Conservation (phyloP, 768 basidiomycete genomes). For the Sutorius australiensis region DNA sequence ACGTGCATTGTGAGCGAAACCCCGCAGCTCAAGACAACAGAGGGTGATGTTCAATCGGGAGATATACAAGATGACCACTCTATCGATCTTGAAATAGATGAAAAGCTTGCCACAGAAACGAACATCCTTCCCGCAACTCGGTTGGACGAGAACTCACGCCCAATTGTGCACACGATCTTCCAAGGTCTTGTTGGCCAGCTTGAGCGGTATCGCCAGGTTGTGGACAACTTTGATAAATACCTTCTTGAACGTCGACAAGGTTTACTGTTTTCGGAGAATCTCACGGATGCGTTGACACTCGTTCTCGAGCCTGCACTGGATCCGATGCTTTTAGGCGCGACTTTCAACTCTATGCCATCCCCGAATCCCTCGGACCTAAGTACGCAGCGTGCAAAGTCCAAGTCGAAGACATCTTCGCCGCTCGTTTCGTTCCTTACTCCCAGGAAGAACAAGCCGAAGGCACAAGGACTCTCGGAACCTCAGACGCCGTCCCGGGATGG, state of each 20-base stretch:
- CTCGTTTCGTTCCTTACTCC: slow-evolving; percentile 79
- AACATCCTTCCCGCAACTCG: slow-evolving; percentile 60
- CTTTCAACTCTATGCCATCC: slow-evolving; percentile 26
- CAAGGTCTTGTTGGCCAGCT: slow-evolving; percentile 78
- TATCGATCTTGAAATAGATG: slow-evolving; percentile 70
- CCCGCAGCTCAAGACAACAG: slow-evolving; percentile 9
- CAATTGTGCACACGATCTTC: slow-evolving; percentile 77
- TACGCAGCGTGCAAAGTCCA: slow-evolving; percentile 43
- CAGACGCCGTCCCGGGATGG: slow-evolving; percentile 42
- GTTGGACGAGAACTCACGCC: slow-evolving; percentile 68
- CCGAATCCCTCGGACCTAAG: slow-evolving; percentile 30
- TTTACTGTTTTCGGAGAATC: slow-evolving; percentile 85
- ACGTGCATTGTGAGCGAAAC: slow-evolving; percentile 57
- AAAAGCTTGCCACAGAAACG: slow-evolving; percentile 55
- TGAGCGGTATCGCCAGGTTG: slow-evolving; percentile 69
- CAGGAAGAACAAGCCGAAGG: slow-evolving; percentile 55
- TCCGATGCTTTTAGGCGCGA: slow-evolving; percentile 21
- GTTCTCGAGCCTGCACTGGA: slow-evolving; percentile 61
- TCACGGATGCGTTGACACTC: slow-evolving; percentile 82
- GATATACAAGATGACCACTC: slow-evolving; percentile 78
- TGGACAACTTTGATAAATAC: slow-evolving; percentile 80
- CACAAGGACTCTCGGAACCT: slow-evolving; percentile 36
- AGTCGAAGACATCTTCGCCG: slow-evolving; percentile 52
- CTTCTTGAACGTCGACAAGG: slow-evolving; percentile 85
- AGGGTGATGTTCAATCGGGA: slow-evolving; percentile 20